Conservation (phyloP, 2,329 filamentous ascomycete genomes). For the Fusarium liriodendri region DNA sequence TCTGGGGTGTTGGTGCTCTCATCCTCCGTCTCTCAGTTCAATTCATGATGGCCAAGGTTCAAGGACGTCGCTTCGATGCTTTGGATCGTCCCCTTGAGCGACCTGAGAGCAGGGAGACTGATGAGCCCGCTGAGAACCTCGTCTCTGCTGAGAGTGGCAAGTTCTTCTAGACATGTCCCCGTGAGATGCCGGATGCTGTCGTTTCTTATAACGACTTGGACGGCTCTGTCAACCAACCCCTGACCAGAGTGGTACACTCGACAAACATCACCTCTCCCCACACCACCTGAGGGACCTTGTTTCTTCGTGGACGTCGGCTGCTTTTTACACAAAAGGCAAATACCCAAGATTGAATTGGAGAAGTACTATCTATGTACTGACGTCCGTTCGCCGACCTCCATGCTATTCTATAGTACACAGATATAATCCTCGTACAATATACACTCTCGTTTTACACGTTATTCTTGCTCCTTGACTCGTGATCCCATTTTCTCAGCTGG, state of each 20-base stretch:
- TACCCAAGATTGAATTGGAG: conserved; percentile 33
- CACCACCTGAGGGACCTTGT: not conserved
- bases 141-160: conserved; percentile 58
- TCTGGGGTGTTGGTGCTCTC: conserved; percentile 76
- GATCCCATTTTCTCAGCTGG: not conserved
- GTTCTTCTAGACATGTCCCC: conserved; percentile 60
- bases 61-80: conserved; percentile 73
- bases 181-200: conserved; percentile 18
- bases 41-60: conserved; percentile 66
- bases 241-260: not conserved
- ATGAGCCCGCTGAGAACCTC: conserved; percentile 38
- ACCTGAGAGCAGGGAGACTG: conserved; percentile 46
- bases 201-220: not conserved
- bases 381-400: conserved; percentile 37
- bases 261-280: not conserved
- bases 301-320: not conserved
- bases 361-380: conserved; percentile 34
- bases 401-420: conserved; percentile 46
- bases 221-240: not conserved
- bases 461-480: not conserved
- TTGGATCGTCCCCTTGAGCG: conserved; percentile 65
- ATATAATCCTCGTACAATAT: conserved; percentile 44
- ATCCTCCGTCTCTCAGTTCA: conserved; percentile 68
- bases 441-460: conserved; percentile 41
- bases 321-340: conserved; percentile 12